These are phyloP conservation scores for Phialophora verrucosa DNA, from an alignment of 2,329 filamentous ascomycete species.

Conservation along the genomic window DNA sequence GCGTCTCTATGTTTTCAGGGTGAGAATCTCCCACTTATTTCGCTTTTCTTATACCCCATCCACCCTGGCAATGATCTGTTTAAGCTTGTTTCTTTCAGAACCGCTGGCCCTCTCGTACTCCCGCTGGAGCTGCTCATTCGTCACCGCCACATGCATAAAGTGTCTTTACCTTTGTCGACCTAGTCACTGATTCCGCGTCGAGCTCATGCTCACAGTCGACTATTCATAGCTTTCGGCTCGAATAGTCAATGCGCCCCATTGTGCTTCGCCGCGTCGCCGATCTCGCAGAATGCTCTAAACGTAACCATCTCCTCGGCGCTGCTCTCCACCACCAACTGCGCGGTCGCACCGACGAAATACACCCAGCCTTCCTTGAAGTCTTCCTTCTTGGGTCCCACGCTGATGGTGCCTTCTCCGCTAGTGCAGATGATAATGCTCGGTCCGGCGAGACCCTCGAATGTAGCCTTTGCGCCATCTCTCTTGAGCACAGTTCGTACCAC, in stretches of 20 bases:
- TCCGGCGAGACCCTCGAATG: slow-evolving; percentile 83
- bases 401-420: slow-evolving; percentile 78
- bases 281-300: slow-evolving; percentile 93
- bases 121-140: neutral
- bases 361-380: slow-evolving; percentile 75
- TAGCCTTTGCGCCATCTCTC: slow-evolving; percentile 74
- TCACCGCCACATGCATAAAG: neutral
- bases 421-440: slow-evolving; percentile 95
- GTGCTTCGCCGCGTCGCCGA: slow-evolving; percentile 55
- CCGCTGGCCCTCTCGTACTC: neutral
- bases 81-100: neutral
- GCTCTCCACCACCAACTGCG: slow-evolving; percentile 79
- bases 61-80: neutral
- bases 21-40: neutral
- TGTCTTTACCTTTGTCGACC: neutral
- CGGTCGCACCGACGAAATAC: slow-evolving; percentile 86
- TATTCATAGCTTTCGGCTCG: neutral
- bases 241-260: slow-evolving; percentile 38
- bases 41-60: neutral
- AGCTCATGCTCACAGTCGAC: neutral
- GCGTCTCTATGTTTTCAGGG: neutral
- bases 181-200: neutral
- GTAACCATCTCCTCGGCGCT: slow-evolving; percentile 74
- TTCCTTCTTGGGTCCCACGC: slow-evolving; percentile 80
- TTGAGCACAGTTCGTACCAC: slow-evolving; percentile 82